phyloP scores from a whole-genome alignment of 2,329 filamentous ascomycete genomes.

The Pseudogymnoascus sp. region DNA sequence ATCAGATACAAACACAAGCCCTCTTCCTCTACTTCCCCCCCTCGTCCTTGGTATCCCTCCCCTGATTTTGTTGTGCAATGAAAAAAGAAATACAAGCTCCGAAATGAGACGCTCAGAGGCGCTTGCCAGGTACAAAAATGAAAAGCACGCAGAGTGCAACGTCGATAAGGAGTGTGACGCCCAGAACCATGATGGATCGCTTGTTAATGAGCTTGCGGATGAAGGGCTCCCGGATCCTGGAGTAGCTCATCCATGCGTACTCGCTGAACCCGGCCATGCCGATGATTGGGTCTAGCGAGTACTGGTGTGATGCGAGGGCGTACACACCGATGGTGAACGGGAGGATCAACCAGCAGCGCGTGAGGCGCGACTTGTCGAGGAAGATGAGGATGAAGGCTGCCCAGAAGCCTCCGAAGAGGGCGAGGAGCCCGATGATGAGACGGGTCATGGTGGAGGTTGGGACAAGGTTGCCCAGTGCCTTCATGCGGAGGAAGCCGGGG shows the following conservation, averaged over 20 bases:
- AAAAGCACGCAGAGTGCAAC: conserved; percentile 82
- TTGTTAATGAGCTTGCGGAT: conserved; percentile 78
- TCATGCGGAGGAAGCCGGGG: conserved; percentile 88
- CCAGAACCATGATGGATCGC: conserved; percentile 72
- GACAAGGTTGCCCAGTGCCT: conserved; percentile 91
- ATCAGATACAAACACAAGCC: neutral
- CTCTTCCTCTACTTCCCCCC: neutral
- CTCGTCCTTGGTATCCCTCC: neutral
- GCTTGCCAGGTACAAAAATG: conserved; percentile 86
- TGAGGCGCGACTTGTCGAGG: conserved; percentile 64
- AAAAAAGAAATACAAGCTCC: neutral
- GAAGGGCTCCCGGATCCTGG: conserved; percentile 80
- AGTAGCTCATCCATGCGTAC: conserved; percentile 92
- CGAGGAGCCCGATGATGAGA: conserved; percentile 73
- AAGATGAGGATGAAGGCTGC: conserved; percentile 89
- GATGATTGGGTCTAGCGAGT: conserved; percentile 86
- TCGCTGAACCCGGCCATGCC: conserved; percentile 87
- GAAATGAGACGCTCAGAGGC: conserved; percentile 44
- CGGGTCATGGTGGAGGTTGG: conserved; percentile 82
- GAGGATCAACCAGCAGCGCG: conserved; percentile 77
- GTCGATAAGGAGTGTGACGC: conserved; percentile 67
- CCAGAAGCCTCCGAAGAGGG: conserved; percentile 92
- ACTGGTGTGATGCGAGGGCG: conserved; percentile 83
- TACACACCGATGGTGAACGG: conserved; percentile 91
- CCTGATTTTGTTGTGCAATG: neutral